These are phyloP conservation scores for Hemisphaericaspora subhashii DNA, from an alignment of 1,139 yeast species.

Conservation along the genomic window DNA sequence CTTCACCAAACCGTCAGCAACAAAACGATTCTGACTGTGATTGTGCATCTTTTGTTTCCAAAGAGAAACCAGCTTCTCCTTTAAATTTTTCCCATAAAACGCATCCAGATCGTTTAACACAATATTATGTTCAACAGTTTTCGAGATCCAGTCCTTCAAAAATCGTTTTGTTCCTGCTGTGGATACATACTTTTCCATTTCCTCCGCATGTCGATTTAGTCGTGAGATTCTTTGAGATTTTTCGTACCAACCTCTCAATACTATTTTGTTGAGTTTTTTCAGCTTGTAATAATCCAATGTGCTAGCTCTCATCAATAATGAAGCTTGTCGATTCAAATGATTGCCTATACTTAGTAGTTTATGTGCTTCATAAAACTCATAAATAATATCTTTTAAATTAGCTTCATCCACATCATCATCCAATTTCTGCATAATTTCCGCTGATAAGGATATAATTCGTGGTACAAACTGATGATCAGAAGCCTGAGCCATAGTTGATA, in stretches of 20 bases:
- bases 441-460: conserved; percentile 22
- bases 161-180: background rate
- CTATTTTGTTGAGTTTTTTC: conserved; percentile 3
- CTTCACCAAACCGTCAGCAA: too few relatives aligned
- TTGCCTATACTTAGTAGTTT: conserved; percentile 5
- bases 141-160: conserved; percentile 4
- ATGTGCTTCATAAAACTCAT: conserved; percentile 24
- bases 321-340: conserved; percentile 3
- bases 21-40: too few relatives aligned
- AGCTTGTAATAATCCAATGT: conserved; percentile 10
- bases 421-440: conserved; percentile 28
- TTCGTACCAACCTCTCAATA: conserved; percentile 14
- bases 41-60: background rate
- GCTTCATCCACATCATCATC: conserved; percentile 24
- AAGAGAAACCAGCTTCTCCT: too few relatives aligned
- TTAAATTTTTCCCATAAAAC: conserved; percentile 2
- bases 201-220: background rate
- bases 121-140: background rate
- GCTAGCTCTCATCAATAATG: conserved; percentile 13
- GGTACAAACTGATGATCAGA: conserved; percentile 26
- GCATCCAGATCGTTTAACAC: conserved; percentile 1
- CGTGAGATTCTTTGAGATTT: too few relatives aligned
- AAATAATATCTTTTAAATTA: conserved; percentile 24
- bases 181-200: background rate
- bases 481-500: conserved; percentile 19